Evolutionary conservation across 306 rosid species (phyloP).

Genomic region (Calophaca sinica): DNA sequence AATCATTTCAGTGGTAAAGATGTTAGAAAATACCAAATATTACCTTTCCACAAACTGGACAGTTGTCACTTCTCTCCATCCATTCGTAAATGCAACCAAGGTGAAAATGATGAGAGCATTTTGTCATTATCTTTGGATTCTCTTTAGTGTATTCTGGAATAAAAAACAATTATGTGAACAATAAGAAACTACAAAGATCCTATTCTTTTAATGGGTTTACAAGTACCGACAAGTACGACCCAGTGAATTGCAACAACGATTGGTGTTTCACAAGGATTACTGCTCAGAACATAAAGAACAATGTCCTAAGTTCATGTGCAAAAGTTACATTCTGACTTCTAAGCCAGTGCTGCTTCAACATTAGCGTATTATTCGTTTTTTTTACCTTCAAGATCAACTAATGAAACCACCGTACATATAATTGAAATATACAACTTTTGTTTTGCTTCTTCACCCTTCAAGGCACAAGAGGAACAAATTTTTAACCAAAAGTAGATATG

Average conservation of each 20-base stretch:
- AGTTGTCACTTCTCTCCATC: constrained; percentile 99
- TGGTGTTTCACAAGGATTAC: constrained; percentile 4
- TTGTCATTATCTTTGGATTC: constrained; percentile 93
- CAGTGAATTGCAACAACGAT: constrained; percentile 4
- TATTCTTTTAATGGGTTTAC: constrained; percentile 30
- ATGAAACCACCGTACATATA: no score
- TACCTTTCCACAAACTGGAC: constrained; percentile 99
- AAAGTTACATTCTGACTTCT: background rate
- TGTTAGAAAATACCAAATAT: constrained; percentile 15
- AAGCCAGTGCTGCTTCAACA: no score
- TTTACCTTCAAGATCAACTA: no score
- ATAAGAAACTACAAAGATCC: constrained; percentile 38
- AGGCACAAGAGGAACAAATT: no score
- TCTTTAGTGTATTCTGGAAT: constrained; percentile 83
- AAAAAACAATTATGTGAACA: constrained; percentile 27
- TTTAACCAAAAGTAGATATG: background rate
- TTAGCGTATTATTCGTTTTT: no score
- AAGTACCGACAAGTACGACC: background rate
- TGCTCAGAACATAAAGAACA: background rate
- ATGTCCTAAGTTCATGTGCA: constrained; percentile 13
- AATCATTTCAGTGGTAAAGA: background rate
- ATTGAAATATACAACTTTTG: no score
- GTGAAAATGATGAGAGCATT: constrained; percentile 96
- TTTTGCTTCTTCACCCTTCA: no score
- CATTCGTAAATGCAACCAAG: constrained; percentile 99